These are phyloP conservation scores for Ustilago trichophora DNA, from an alignment of 1,284 basidiomycete genomes.

Conservation along the genomic window DNA sequence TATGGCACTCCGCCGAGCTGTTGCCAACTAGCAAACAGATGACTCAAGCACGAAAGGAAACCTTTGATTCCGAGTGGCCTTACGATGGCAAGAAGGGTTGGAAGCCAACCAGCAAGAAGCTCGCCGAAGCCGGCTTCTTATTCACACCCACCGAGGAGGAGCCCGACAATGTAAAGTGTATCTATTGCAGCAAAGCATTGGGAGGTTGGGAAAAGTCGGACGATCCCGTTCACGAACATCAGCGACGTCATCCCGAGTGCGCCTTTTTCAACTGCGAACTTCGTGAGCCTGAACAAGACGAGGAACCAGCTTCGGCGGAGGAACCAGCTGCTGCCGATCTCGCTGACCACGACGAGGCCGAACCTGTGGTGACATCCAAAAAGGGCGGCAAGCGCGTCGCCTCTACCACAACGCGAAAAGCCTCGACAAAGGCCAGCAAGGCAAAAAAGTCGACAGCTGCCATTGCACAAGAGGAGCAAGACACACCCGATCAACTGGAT, in stretches of 20 bases:
- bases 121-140: conserved; percentile 65
- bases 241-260: conserved; percentile 58
- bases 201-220: conserved; percentile 66
- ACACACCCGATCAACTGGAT: neutral
- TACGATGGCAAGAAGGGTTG: conserved; percentile 65
- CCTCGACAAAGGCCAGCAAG: conserved; percentile 20
- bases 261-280: conserved; percentile 61
- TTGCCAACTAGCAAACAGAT: conserved; percentile 58
- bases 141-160: conserved; percentile 58
- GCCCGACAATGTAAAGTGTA: conserved; percentile 62
- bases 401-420: conserved; percentile 25
- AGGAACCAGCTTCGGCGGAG: neutral
- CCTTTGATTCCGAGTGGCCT: conserved; percentile 62
- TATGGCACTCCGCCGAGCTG: conserved; percentile 39
- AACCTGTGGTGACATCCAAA: conserved; percentile 1
- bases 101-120: conserved; percentile 65
- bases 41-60: conserved; percentile 56
- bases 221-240: conserved; percentile 64
- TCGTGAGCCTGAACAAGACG: conserved; percentile 3
- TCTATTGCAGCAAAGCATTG: conserved; percentile 61
- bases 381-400: conserved; percentile 34
- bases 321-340: conserved; percentile 3
- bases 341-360: neutral
- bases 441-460: conserved; percentile 11
- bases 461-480: conserved; percentile 2